Base-by-base conservation (phyloP, 192 early-diverging fungal genomes). In the Lobosporangium transversale region DNA sequence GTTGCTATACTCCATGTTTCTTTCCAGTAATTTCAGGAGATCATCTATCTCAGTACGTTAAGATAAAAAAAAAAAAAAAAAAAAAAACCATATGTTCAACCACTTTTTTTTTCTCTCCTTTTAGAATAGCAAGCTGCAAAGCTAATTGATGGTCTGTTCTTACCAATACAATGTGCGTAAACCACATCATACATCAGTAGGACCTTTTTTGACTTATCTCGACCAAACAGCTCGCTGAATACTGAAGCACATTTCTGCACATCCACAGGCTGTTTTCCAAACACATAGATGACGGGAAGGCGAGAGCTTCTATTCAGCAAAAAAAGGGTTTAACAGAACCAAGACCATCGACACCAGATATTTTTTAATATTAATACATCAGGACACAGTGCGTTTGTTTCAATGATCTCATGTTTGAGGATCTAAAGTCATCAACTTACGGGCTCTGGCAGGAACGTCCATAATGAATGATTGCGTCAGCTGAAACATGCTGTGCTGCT, bases 401-500 rank as follows among this genome's bases (percentile, higher is more conserved):
- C n/a, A n/a, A n/a, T n/a, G n/a, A n/a, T n/a, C n/a, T n/a, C n/a
- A n/a, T n/a, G n/a, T n/a, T n/a, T n/a, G n/a, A n/a, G n/a, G n/a
- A n/a, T n/a, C n/a, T n/a, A n/a, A 17, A 12, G 18, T 33, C 31
- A 31, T 37, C 4, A 9, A 82, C 86, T 80, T 84, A 91, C 87
- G 91, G 86, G 64, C 89, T 91, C 40, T 98, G 79, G 66, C 98
- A 99, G 8, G 96, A 89, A 23, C 90, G 90, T 3, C 98, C 98
- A 84, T 94, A 99, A 79, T 99, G 98, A 30, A 99, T 87, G 30
- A 99, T 90, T n/a, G 94, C 67, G 47, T 98, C 93, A 15, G 95
- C 89, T 9, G 80, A 53, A 33, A 89, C 90, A 66, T 99, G 98
- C 78, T 95, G 86, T 8, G 96, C 95, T 23, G 98, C 96, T 1